Base-by-base conservation (phyloP, 1,284 basidiomycete species). In the Apiotrichum brassicae region DNA sequence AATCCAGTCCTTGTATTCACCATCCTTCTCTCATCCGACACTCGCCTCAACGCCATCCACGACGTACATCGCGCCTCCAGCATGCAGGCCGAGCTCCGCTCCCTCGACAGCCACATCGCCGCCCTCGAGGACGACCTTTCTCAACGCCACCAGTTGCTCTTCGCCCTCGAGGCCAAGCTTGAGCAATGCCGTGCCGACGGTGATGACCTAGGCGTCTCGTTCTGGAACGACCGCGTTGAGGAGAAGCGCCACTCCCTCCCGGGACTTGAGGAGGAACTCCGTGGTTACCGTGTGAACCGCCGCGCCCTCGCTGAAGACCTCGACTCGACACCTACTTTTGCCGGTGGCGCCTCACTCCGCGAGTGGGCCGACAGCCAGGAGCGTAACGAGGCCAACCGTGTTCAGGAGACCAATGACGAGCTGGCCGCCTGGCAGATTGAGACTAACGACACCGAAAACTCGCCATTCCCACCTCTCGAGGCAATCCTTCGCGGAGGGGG, bases 1-100 rank as follows among this genome's bases (percentile, higher is more conserved):
- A 54, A 61, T 25, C 72, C 71, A 4, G 64, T 63, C 8, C 54
- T 74, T 30, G 62, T 63, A 33, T 69, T 74, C 55, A 71, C 70
- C 42, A 65, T 72, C 20, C 61, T 72, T 18, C 60, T 70, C 19
- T 55, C 65, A 4, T 71, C 70, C 16, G 72, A 74, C 56, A 57
- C 68, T 11, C 58, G 69, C 20, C 64, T 74, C 40, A 55, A 60
- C 37, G 43, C 49, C 14, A 69, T 70, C 18, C 69, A 65, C 56
- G 59, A 60, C 34, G 69, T 60, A 42, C 72, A 74, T 57, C 64
- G 62, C 25, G 64, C 65, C 25, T 52, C 53, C 39, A 44, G 40
- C 30, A 61, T 68, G 30, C 59, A 64, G 34, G 52, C 51, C 14
- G 53, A 66, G 11, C 39, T 54, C 8, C 48, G 39, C 30, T 55